Evolutionary conservation across 2,329 filamentous ascomycete species (phyloP).

Genomic region (Beauveria sp.): DNA sequence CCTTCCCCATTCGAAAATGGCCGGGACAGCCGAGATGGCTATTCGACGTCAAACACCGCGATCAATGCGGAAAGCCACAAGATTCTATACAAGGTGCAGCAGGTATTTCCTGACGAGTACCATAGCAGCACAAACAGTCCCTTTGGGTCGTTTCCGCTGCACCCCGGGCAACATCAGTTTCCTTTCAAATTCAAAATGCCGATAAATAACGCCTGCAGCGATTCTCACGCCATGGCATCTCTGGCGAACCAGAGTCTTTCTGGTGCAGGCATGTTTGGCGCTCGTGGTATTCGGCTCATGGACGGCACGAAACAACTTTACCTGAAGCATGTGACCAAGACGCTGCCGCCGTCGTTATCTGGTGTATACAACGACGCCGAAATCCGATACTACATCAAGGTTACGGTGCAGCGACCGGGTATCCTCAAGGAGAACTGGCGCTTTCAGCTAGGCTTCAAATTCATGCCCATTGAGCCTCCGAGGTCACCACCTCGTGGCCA

Average conservation of each 20-base stretch:
- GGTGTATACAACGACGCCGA: slow-evolving; percentile 82
- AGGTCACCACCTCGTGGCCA: slow-evolving; percentile 58
- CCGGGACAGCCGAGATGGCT: slow-evolving; percentile 28
- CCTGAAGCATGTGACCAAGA: slow-evolving; percentile 69
- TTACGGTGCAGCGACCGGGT: slow-evolving; percentile 82
- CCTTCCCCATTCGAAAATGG: slow-evolving; percentile 33
- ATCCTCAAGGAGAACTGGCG: slow-evolving; percentile 88
- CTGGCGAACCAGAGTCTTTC: slow-evolving; percentile 42
- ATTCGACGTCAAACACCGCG: slow-evolving; percentile 13
- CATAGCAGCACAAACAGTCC: slow-evolving; percentile 30
- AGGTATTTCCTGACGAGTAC: slow-evolving; percentile 60
- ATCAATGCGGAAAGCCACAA: slow-evolving; percentile 55
- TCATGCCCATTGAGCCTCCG: slow-evolving; percentile 88
- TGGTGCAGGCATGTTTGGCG: slow-evolving; percentile 44
- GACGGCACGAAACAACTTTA: slow-evolving; percentile 55
- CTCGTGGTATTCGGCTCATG: slow-evolving; percentile 47
- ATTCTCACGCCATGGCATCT: slow-evolving; percentile 41
- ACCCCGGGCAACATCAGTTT: slow-evolving; percentile 66
- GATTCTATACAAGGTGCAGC: slow-evolving; percentile 65
- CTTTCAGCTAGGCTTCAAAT: slow-evolving; percentile 62
- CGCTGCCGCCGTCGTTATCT: slow-evolving; percentile 81
- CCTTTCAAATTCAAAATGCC: slow-evolving; percentile 71
- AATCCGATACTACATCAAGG: slow-evolving; percentile 90
- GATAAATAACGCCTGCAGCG: slow-evolving; percentile 66
- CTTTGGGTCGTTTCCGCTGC: slow-evolving; percentile 49